These are phyloP conservation scores for Venturia oleaginea DNA, from an alignment of 2,329 filamentous ascomycete genomes.

Conservation along the genomic window DNA sequence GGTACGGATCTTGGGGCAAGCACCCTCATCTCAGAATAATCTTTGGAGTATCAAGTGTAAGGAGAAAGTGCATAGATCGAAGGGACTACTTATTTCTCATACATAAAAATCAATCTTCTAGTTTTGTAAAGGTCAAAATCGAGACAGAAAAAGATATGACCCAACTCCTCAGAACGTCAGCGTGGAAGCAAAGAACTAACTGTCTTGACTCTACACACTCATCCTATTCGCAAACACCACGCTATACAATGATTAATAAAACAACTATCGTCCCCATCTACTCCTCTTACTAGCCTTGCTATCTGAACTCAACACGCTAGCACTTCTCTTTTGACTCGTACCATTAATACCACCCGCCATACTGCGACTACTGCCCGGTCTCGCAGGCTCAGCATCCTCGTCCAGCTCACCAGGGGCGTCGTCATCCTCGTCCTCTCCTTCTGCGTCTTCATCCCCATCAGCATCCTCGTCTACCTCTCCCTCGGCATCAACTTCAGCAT, in stretches of 20 bases:
- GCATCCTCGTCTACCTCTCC: conserved; percentile 16
- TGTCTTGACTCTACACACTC: not conserved
- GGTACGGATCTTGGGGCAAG: too few relatives aligned
- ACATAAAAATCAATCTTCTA: too few relatives aligned
- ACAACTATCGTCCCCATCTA: conserved; percentile 3
- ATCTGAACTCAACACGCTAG: conserved; percentile 62
- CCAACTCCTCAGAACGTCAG: not conserved
- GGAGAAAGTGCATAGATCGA: too few relatives aligned
- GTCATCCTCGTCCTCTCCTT: conserved; percentile 21
- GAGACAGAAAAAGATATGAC: too few relatives aligned
- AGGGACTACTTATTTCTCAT: too few relatives aligned
- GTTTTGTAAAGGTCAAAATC: too few relatives aligned
- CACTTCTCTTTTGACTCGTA: conserved; percentile 61
- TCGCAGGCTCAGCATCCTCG: conserved; percentile 18
- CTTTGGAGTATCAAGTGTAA: too few relatives aligned
- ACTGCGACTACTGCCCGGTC: conserved; percentile 10
- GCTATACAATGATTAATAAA: not conserved
- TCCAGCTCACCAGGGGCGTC: conserved; percentile 18
- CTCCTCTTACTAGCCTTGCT: conserved; percentile 18
- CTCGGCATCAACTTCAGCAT: conserved; percentile 22
- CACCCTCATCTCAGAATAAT: too few relatives aligned
- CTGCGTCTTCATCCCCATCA: conserved; percentile 18
- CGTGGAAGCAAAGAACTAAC: not conserved
- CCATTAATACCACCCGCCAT: conserved; percentile 10
- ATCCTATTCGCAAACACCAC: not conserved